Conservation (phyloP, 805 yeast genomes). For the Teunomyces panamensis region DNA sequence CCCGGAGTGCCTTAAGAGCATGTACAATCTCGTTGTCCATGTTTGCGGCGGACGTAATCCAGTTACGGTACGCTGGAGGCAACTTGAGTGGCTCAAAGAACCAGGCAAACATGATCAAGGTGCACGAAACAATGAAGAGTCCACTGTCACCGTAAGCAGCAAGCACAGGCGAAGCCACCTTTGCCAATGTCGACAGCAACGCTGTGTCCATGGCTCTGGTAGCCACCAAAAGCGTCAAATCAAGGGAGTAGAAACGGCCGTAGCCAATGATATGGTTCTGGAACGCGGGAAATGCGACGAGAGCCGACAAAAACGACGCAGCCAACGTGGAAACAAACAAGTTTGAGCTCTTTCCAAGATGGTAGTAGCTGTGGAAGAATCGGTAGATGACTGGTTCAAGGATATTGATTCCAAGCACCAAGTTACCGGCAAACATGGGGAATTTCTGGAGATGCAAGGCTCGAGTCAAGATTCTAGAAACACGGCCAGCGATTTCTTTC, state of each 20-base stretch:
- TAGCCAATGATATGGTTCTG: constrained; percentile 28
- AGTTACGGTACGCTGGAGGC: constrained; percentile 42
- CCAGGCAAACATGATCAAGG: constrained; percentile 38
- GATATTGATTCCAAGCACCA: constrained; percentile 30
- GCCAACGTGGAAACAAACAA: constrained; percentile 21
- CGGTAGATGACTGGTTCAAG: constrained; percentile 12
- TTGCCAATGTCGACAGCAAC: constrained; percentile 18
- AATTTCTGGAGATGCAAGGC: constrained; percentile 31
- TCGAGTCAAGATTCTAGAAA: constrained; percentile 15
- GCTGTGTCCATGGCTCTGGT: constrained; percentile 37
- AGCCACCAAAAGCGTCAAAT: constrained; percentile 33
- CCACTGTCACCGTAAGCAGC: constrained; percentile 24
- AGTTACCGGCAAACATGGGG: constrained; percentile 32
- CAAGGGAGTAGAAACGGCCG: constrained; percentile 32
- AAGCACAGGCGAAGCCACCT: constrained; percentile 6
- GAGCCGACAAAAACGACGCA: constrained; percentile 27
- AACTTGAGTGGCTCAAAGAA: constrained; percentile 37
- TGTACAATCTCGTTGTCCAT: constrained; percentile 41
- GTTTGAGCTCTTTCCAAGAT: neutral
- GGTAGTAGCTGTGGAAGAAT: constrained; percentile 7
- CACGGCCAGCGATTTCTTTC: constrained; percentile 13
- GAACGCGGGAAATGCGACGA: constrained; percentile 27
- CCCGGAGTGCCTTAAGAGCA: constrained; percentile 29
- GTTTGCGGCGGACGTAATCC: constrained; percentile 50
- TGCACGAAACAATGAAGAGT: constrained; percentile 26